Evolutionary conservation across 306 rosid genomes (phyloP), one percentile per base, ranked within the genome.

Genomic region (Malus asiatica): DNA sequence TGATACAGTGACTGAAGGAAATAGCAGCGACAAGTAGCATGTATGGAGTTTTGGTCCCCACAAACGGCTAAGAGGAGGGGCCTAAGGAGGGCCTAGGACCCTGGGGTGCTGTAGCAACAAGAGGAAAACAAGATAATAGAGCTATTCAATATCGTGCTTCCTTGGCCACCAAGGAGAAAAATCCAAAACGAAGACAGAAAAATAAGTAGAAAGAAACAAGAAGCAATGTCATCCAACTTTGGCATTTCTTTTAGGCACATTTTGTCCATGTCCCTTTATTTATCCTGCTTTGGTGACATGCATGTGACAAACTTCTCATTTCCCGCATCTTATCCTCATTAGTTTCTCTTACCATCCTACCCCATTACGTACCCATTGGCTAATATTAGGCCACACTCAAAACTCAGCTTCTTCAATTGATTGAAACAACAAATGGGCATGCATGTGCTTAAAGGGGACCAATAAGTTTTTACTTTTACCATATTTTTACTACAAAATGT

Each of bases 231-330:
- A 82, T 85, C 85, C 63, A 59, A 40, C 51, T 73, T 87, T 81
- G 91, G 84, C 83, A 53, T 80, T 87, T 83, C 82, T 69, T 62
- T 66, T 66, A 70, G 79, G 81, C 92, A 89, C 81, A 82, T 55
- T 82, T 83, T 90, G 85, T 93, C 94, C 72, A 58, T 89, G 88
- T 93, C 90, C 77, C 91, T 89, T 74, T 79, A 78, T 77, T 70
- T 46, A 78, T 68, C 58, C 20, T 78, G 74, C 70, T 18, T 19
- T 60, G 60, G 75, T 83, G 74, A 73, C 89, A 91, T 81, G 89
- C 84, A 63, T 30, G 25, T 33, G 15, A 35, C 70, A 20, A 66
- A 38, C 8, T 20, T 66, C 7, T 11, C 66, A 27, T 61, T n/a
- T 61, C 19, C 9, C 27, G 29, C 48, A 2, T 66, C 29, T 33